Percentiles rank a stretch among this genome's conserved stretches.
Conservation (phyloP, 2,329 filamentous ascomycete species). For the Pseudogymnoascus sp. region DNA sequence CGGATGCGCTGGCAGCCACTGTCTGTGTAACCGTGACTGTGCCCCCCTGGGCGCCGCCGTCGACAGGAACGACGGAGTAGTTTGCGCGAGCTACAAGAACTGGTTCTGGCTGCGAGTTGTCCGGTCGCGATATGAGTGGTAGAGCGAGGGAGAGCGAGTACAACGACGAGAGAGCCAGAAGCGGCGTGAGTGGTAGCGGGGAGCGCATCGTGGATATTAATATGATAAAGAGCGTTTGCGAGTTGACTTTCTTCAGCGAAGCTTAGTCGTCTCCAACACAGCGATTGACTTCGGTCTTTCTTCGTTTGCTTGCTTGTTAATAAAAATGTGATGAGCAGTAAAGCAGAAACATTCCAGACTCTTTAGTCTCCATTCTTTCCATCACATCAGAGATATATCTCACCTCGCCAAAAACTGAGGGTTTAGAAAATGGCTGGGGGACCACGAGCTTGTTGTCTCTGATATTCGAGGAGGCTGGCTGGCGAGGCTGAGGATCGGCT, state of each 20-base stretch:
- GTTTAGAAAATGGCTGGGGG: slow-evolving; percentile 5
- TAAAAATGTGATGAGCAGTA: background rate
- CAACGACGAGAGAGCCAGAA: background rate
- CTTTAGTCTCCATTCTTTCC: slow-evolving; percentile 7
- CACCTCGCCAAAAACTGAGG: background rate
- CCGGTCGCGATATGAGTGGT: background rate
- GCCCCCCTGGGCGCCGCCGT: slow-evolving; percentile 23
- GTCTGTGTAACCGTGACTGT: slow-evolving; percentile 18
- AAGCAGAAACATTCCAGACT: background rate
- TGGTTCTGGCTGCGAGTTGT: background rate
- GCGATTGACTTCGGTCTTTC: background rate
- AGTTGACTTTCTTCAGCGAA: background rate
- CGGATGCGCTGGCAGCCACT: slow-evolving; percentile 21
- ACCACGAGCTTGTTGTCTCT: background rate
- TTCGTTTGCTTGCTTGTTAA: background rate
- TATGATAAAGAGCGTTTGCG: background rate
- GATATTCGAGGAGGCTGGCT: slow-evolving; percentile 5
- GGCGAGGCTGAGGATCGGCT: background rate
- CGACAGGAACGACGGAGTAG: slow-evolving; percentile 31
- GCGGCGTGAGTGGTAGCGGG: background rate
- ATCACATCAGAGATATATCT: slow-evolving; percentile 3
- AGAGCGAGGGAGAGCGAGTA: background rate
- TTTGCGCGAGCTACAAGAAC: slow-evolving; percentile 21
- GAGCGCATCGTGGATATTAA: background rate
- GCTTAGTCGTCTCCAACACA: background rate